These are phyloP conservation scores for Agrostemma githago DNA, from an alignment of 148 eudicot genomes.

Conservation along the genomic window DNA sequence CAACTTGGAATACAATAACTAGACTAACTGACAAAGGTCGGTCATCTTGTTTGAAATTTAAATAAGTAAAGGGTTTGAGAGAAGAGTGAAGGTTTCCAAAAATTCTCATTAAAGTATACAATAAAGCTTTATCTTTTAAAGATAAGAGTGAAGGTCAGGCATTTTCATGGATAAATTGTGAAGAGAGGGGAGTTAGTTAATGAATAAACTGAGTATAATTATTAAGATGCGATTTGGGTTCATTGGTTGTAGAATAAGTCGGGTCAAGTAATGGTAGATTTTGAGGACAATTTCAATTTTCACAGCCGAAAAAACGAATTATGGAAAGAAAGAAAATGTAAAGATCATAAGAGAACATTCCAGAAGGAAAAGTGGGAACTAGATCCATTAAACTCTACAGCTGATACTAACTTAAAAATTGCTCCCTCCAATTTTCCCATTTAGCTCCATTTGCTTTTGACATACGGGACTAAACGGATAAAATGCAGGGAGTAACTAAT, in stretches of 20 bases:
- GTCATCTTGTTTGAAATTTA: not conserved
- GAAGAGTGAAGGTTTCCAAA: not conserved
- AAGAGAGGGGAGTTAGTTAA: not conserved
- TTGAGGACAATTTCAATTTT: not conserved
- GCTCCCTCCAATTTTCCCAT: not conserved
- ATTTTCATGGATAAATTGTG: not conserved
- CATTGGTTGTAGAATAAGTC: not conserved
- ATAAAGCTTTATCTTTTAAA: not conserved
- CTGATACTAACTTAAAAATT: not conserved
- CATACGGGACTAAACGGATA: not conserved
- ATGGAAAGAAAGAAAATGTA: not conserved
- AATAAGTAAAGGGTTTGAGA: not conserved
- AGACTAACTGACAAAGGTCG: not conserved
- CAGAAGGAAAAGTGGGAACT: not conserved
- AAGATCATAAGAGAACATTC: not conserved
- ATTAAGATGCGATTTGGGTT: not conserved
- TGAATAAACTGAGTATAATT: not conserved
- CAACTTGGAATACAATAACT: not conserved
- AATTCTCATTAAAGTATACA: not conserved
- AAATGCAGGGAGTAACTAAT: not conserved
- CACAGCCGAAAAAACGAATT: not conserved
- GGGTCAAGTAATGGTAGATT: not conserved
- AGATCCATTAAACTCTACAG: not conserved
- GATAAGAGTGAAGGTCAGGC: not conserved
- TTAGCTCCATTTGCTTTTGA: not conserved